Base-by-base conservation (phyloP, 2,329 filamentous ascomycete species). In the Fusarium miscanthi region DNA sequence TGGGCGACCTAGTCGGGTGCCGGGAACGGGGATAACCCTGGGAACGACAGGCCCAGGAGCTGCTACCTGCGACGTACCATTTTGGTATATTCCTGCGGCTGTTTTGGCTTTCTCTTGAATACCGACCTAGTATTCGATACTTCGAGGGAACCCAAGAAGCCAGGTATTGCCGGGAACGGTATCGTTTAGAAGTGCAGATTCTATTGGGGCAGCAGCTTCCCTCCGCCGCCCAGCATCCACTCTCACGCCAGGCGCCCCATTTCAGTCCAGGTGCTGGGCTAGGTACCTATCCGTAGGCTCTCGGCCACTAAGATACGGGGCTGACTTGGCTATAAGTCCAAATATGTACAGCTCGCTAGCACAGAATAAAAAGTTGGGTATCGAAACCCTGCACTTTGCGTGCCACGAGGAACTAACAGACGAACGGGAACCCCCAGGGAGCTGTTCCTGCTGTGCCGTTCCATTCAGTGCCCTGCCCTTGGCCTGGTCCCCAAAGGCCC, bases 241-340 rank as follows among this genome's bases (percentile, higher is more conserved):
- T 49, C 65, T 69, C 62, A 75, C 74, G 59, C 73, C 58, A 75
- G 75, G 59, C 60, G 59, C 62, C 23, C 49, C 19, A 53, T 27
- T 53, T 27, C 48, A 52, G 66, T 54, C 38, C 38, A 42, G 53
- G 48, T 35, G 41, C 57, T 40, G 43, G 57, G 35, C 23, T 31
- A 25, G 23, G 23, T 25, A 31, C 14, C 13, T 16, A 25, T 8
- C 25, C 35, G 27, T 30, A 56, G 52, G 52, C 52, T 25, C 38
- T 27, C 21, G 52, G 38, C 12, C 52, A 42, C 71, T 61, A 59
- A 35, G 35, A 21, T 35, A 51, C 35, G 48, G 48, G 21, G 31
- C 48, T 71, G 73, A 60, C 57, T 54, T 59, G 59, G 54, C 48
- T 46, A 23, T 60, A 42, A 40, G 41, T 19, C 14, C 9, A 31